Evolutionary conservation across 805 yeast genomes (phyloP), one percentile per base, ranked within the genome.

Genomic region (Schwanniomyces pseudopolymorphus): DNA sequence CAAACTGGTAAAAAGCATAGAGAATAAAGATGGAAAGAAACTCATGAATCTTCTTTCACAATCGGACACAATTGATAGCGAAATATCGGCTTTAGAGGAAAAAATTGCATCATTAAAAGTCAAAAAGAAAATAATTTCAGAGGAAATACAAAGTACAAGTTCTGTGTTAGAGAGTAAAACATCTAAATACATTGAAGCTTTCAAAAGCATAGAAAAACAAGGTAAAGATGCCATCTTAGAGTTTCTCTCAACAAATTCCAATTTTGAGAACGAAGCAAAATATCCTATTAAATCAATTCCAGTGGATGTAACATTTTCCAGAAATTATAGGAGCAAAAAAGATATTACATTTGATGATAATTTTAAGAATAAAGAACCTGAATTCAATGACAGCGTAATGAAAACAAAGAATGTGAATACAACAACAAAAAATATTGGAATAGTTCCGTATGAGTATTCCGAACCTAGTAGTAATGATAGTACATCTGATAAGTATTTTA

Each of bases 91-190:
- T 1, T 52, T 78, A 36, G 79, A 79, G 46, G 36, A 47, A 7
- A 63, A 64, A 31, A 53, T 80, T 25, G 37, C 42, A 7, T 48
- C 52, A 2, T 50, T 78, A n/a, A 65, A 62, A 38, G 51, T 51
- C 2, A 74, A 72, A 54, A 70, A 70, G 42, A 51, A 46, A 9
- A 47, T 68, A 3, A 43, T 80, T 0, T 53, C 56, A 8, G 43
- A 52, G 8, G 83, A 79, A 53, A 60, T 79, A 24, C 61, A 66
- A 21, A 70, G 69, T 16, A 70, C 83, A 0, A 72, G 76, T 52
- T 78, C 83, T 2, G 69, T 79, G 3, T 51, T 80, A 21, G 84
- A 79, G 45, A 74, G 79, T 46, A 71, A 66, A 49, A 57, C 79
- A 0, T 72, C 79, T 10, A 68, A 68, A 36, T 76, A 72, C 48